phyloP scores from a whole-genome alignment of 305 asterid species.

The Andrographis paniculata region DNA sequence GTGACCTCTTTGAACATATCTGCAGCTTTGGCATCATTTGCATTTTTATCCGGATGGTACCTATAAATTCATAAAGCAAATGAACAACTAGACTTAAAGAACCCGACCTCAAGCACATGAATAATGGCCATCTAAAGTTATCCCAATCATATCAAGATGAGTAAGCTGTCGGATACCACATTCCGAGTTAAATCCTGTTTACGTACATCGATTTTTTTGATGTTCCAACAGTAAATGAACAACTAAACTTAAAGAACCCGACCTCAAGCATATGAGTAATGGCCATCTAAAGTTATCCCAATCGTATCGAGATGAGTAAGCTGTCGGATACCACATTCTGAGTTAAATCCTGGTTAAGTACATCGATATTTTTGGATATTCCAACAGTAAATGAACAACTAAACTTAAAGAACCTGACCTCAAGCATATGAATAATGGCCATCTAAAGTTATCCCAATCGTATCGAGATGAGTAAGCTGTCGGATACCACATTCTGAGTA shows the following conservation, averaged over 20 bases:
- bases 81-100: slow-evolving; percentile 14
- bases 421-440: slow-evolving; percentile 6
- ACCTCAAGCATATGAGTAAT: slow-evolving; percentile 3
- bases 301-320: not conserved
- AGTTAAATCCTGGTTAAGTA: too few relatives aligned
- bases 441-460: not conserved
- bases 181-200: too few relatives aligned
- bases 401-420: slow-evolving; percentile 11
- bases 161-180: too few relatives aligned
- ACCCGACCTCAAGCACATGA: slow-evolving; percentile 7
- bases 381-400: slow-evolving; percentile 11
- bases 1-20: slow-evolving; percentile 94
- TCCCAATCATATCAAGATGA: too few relatives aligned
- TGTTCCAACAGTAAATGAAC: slow-evolving; percentile 13
- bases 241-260: slow-evolving; percentile 12
- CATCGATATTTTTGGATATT: too few relatives aligned
- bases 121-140: not conserved
- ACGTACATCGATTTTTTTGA: too few relatives aligned
- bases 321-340: too few relatives aligned
- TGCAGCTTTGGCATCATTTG: slow-evolving; percentile 75
- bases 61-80: slow-evolving; percentile 28
- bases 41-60: slow-evolving; percentile 99
- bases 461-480: not conserved
- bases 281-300: not conserved
- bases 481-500: too few relatives aligned